These are phyloP conservation scores for Solanum phureja DNA, from an alignment of 257 asterid genomes.

Conservation along the genomic window DNA sequence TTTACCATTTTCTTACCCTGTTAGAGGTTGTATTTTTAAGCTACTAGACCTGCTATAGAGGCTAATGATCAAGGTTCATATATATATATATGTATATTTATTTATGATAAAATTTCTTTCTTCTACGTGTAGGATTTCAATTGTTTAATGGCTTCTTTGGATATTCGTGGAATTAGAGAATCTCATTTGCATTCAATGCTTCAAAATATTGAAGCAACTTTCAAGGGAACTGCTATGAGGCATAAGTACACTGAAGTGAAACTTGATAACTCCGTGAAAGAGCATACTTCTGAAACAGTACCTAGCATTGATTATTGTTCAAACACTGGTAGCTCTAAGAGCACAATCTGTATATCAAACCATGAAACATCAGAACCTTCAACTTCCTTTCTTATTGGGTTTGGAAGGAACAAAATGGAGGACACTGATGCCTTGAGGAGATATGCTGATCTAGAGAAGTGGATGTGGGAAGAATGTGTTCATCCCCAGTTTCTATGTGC, in stretches of 20 bases:
- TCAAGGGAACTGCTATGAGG: constrained; percentile 37
- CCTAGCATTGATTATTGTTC: constrained; percentile 7
- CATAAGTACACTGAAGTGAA: constrained; percentile 2
- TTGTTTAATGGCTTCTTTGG: constrained; percentile 64
- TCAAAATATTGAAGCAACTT: constrained; percentile 55
- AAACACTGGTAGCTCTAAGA: constrained; percentile 12
- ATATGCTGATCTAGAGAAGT: constrained; percentile 42
- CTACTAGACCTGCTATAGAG: not conserved
- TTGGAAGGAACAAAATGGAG: constrained; percentile 23
- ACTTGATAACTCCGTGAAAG: constrained; percentile 8
- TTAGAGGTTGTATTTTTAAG: not conserved
- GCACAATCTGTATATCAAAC: not conserved
- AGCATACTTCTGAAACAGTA: constrained; percentile 18
- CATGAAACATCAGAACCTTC: constrained; percentile 16
- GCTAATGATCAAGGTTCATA: not conserved
- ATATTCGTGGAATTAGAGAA: constrained; percentile 81
- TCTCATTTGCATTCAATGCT: constrained; percentile 67
- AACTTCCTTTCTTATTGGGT: constrained; percentile 15
- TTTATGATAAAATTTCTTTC: not conserved
- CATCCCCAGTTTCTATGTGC: constrained; percentile 29
- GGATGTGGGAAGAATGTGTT: constrained; percentile 74
- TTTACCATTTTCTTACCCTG: not conserved
- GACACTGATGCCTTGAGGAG: constrained; percentile 26
- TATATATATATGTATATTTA: not conserved
- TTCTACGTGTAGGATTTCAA: constrained; percentile 49